phyloP scores from a whole-genome alignment of 331 rosid species.

The Prunus yedoensis region DNA sequence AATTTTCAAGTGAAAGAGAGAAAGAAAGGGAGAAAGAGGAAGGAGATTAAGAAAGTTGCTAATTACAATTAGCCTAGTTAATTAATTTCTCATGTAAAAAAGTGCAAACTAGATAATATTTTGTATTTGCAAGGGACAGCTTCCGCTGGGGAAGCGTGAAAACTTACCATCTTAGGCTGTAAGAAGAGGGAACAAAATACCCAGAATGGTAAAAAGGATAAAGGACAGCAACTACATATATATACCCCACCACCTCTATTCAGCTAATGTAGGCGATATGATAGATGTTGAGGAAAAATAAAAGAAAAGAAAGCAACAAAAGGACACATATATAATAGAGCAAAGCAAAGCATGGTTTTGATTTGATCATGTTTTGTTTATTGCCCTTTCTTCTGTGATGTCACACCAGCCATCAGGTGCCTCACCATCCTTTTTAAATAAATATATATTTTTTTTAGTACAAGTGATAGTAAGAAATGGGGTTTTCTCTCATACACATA shows the following conservation, averaged over 20 bases:
- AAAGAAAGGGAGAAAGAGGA: not conserved
- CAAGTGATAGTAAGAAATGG: rapidly evolving
- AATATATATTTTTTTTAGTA: no score
- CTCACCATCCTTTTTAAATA: no score
- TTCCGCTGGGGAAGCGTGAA: not conserved
- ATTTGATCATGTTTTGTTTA: constrained; percentile 31
- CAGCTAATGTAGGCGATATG: constrained; percentile 30
- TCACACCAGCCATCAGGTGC: constrained; percentile 37
- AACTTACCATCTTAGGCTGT: constrained; percentile 2
- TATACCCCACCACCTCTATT: constrained; percentile 22
- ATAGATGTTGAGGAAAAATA: constrained; percentile 52
- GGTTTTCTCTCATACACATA: not conserved
- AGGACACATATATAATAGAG: constrained; percentile 29
- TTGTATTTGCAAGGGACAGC: no score
- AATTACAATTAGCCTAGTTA: not conserved
- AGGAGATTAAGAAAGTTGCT: not conserved
- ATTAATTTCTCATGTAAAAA: not conserved
- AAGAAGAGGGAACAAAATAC: constrained; percentile 20
- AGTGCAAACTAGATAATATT: no score
- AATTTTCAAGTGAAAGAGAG: not conserved
- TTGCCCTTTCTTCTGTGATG: constrained; percentile 44
- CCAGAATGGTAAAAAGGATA: constrained; percentile 27
- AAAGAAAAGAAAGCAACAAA: constrained; percentile 10
- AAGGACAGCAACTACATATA: constrained; percentile 2
- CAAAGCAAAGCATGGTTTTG: constrained; percentile 30